Evolutionary conservation across 805 yeast genomes (phyloP).

Genomic region (Saccharomycopsis amapae): DNA sequence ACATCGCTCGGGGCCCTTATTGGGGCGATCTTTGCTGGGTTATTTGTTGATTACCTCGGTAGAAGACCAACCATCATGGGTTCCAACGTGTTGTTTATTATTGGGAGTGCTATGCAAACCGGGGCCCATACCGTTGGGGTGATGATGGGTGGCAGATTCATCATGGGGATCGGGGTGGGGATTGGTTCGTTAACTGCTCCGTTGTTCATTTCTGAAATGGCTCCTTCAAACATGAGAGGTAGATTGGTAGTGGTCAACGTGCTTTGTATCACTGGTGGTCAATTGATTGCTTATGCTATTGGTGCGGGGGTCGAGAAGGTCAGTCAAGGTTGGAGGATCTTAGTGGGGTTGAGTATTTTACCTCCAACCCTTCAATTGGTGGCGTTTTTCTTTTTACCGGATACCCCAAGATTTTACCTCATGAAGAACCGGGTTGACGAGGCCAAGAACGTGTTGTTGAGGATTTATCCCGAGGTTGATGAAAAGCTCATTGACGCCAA

Average conservation of each 20-base stretch:
- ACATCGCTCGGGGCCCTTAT: constrained; percentile 90
- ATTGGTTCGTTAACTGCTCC: constrained; percentile 94
- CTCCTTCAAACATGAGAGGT: constrained; percentile 89
- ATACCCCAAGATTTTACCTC: constrained; percentile 87
- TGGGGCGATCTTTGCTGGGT: constrained; percentile 73
- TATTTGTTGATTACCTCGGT: constrained; percentile 75
- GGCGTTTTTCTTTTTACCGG: constrained; percentile 82
- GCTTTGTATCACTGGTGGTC: constrained; percentile 90
- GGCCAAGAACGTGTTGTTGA: constrained; percentile 61
- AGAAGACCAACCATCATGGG: constrained; percentile 78
- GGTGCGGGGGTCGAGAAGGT: constrained; percentile 79
- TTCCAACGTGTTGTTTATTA: constrained; percentile 72
- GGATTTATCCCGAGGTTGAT: constrained; percentile 56
- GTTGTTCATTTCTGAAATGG: constrained; percentile 81
- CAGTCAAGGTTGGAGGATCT: constrained; percentile 83
- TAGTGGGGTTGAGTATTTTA: constrained; percentile 83
- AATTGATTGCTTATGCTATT: constrained; percentile 85
- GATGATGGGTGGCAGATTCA: constrained; percentile 85
- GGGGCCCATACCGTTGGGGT: constrained; percentile 78
- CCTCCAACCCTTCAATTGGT: constrained; percentile 77
- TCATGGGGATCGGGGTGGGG: constrained; percentile 97
- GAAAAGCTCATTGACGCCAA: constrained; percentile 59
- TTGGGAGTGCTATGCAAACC: constrained; percentile 82
- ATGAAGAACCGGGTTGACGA: constrained; percentile 56
- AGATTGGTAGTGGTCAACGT: constrained; percentile 84